Base-by-base conservation (phyloP, 2,329 filamentous ascomycete genomes). In the Chrysosporium keratinophilum region DNA sequence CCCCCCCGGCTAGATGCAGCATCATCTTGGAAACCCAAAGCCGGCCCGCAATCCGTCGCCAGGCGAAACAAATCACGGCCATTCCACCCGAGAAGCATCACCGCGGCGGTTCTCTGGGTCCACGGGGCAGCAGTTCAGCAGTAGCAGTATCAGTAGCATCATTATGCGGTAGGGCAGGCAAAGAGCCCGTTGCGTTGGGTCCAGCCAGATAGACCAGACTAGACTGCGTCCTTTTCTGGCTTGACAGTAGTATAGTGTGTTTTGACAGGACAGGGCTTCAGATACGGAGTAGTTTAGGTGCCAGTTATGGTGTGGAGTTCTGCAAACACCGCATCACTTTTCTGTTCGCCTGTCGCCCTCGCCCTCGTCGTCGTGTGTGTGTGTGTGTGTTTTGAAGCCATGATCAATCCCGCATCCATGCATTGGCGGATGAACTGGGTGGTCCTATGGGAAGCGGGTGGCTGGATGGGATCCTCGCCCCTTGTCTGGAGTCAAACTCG, bases 291-390 rank as follows among this genome's bases (percentile, higher is more conserved):
- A 41, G 10, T 41, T 15, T 15, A 15, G 39, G 19, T 9, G 15
- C 7, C 7, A 41, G 10, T 41, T 15, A 7, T 2, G 39, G 19
- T 9, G 15, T 15, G 39, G 19, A 19, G 10, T 17, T 17, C n/a
- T n/a, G n/a, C n/a, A 49, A 28, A 41, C 47, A 50, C 47, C 47
- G 47, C 47, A 50, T 50, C 47, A 50, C 47, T 50, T 50, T 40
- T 7, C 41, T 20, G 11, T 11, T 35, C 15, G 12, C 14, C 17
- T 49, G 46, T 49, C 34, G 46, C n/a, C n/a, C n/a, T n/a, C n/a
- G n/a, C n/a, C n/a, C n/a, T n/a, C n/a, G n/a, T n/a, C n/a, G n/a
- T n/a, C n/a, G n/a, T n/a, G n/a, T n/a, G n/a, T n/a, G n/a, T n/a
- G n/a, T n/a, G n/a, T n/a, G n/a, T n/a, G n/a, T n/a, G n/a, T n/a